These are phyloP conservation scores for Acaromyces ingoldii DNA, from an alignment of 1,284 basidiomycete genomes.

Conservation along the genomic window DNA sequence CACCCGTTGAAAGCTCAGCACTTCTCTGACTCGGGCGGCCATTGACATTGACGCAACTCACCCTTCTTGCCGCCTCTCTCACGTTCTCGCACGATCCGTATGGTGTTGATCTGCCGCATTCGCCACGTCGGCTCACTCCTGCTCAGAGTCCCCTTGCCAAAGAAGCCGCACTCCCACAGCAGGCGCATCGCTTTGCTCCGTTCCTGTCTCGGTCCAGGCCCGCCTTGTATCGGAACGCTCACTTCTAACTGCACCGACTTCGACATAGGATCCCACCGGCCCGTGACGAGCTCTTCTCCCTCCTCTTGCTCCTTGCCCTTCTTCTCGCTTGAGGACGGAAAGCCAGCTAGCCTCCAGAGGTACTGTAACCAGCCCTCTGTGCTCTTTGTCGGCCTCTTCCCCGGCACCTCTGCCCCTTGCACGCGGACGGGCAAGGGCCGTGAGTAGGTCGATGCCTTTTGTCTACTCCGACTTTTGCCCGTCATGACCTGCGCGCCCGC, in stretches of 20 bases:
- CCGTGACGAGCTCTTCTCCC: not conserved
- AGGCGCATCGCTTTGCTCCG: slow-evolving; percentile 35
- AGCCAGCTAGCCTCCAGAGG: not conserved
- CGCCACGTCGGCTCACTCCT: slow-evolving; percentile 90
- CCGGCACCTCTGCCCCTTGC: not conserved
- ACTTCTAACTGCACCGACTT: slow-evolving; percentile 9
- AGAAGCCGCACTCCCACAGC: slow-evolving; percentile 88
- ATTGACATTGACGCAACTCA: no score
- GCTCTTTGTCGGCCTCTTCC: no score
- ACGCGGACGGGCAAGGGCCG: not conserved
- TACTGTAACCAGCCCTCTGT: not conserved
- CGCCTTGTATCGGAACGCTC: not conserved
- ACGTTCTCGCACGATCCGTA: slow-evolving; percentile 59
- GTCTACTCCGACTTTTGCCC: not conserved
- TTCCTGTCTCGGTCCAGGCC: not conserved
- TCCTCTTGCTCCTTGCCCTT: not conserved
- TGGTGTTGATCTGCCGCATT: slow-evolving; percentile 46
- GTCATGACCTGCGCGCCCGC: not conserved
- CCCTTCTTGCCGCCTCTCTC: slow-evolving; percentile 54
- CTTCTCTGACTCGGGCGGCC: no score
- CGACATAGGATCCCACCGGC: slow-evolving; percentile 9
- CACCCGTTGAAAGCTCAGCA: not conserved
- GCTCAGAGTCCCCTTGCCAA: slow-evolving; percentile 90
- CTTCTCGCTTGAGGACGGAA: not conserved
- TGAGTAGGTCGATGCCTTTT: not conserved